Evolutionary conservation across 1,139 yeast genomes (phyloP).

Genomic region (Suhomyces terraborum): DNA sequence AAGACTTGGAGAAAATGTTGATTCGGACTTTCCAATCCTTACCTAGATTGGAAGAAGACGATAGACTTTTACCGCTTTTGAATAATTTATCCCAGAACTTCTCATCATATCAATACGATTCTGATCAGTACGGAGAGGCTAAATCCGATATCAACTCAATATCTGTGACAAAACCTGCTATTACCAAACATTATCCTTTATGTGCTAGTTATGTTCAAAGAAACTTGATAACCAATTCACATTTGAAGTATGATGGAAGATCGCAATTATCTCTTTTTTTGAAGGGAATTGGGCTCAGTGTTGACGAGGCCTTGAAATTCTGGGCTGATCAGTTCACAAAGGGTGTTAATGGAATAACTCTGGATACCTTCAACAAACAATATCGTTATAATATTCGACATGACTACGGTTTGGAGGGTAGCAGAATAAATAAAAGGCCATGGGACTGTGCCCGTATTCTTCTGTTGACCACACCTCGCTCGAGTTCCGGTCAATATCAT

Average conservation of each 20-base stretch:
- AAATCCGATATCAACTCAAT: conserved; percentile 62
- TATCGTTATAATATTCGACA: conserved; percentile 87
- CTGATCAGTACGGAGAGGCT: conserved; percentile 32
- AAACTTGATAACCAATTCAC: conserved; percentile 61
- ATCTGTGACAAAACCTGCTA: conserved; percentile 56
- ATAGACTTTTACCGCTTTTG: conserved; percentile 79
- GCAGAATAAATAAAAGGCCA: conserved; percentile 80
- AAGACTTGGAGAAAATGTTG: conserved; percentile 53
- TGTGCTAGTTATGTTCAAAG: conserved; percentile 75
- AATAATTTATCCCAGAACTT: conserved; percentile 79
- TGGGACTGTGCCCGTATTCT: conserved; percentile 81
- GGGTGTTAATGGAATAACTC: conserved; percentile 49
- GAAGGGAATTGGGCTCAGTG: conserved; percentile 83
- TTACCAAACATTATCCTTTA: conserved; percentile 73
- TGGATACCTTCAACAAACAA: conserved; percentile 83
- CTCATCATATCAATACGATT: conserved; percentile 55
- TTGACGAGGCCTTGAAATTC: conserved; percentile 85
- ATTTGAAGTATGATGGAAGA: conserved; percentile 80
- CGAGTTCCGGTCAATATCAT: conserved; percentile 72
- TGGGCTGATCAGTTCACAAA: conserved; percentile 77
- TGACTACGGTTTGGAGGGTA: conserved; percentile 89
- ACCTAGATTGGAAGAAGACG: conserved; percentile 90
- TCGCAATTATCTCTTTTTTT: conserved; percentile 82
- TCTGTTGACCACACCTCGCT: conserved; percentile 58
- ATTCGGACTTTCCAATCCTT: conserved; percentile 72